Evolutionary conservation across 371 early-diverging fungal species (phyloP).

Genomic region (Zychaea mexicana): DNA sequence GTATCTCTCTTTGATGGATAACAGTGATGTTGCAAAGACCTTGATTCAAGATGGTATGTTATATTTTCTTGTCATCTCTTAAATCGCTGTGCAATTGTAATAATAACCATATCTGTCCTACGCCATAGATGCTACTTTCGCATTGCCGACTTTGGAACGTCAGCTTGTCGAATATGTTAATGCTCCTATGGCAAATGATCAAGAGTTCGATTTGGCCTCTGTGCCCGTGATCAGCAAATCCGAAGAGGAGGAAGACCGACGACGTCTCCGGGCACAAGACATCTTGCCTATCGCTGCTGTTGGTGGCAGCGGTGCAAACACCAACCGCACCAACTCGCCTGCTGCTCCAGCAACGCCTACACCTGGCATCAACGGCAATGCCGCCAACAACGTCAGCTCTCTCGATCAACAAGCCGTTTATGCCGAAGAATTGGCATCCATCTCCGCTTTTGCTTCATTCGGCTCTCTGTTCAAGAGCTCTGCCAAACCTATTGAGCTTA

Average conservation of each 20-base stretch:
- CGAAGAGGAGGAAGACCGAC: slow-evolving; percentile 72
- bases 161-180: slow-evolving; percentile 83
- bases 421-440: slow-evolving; percentile 72
- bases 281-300: neutral
- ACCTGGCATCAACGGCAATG: slow-evolving; percentile 9
- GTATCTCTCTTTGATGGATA: slow-evolving; percentile 80
- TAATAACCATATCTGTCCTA: no score
- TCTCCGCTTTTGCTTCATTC: slow-evolving; percentile 83
- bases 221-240: slow-evolving; percentile 84
- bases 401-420: slow-evolving; percentile 72
- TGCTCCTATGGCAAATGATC: slow-evolving; percentile 56
- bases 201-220: slow-evolving; percentile 75
- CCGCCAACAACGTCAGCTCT: slow-evolving; percentile 26
- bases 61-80: no score
- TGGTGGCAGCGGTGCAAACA: neutral
- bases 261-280: slow-evolving; percentile 21
- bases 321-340: neutral
- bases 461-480: slow-evolving; percentile 89
- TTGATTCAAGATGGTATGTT: slow-evolving; percentile 72
- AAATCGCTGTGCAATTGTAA: no score
- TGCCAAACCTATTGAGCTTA: slow-evolving; percentile 75
- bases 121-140: slow-evolving; percentile 81
- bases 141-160: slow-evolving; percentile 87
- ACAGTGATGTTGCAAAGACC: slow-evolving; percentile 55
- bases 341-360: neutral